Conservation (phyloP, 2,329 filamentous ascomycete species). For the Allantophomopsis cytisporea region DNA sequence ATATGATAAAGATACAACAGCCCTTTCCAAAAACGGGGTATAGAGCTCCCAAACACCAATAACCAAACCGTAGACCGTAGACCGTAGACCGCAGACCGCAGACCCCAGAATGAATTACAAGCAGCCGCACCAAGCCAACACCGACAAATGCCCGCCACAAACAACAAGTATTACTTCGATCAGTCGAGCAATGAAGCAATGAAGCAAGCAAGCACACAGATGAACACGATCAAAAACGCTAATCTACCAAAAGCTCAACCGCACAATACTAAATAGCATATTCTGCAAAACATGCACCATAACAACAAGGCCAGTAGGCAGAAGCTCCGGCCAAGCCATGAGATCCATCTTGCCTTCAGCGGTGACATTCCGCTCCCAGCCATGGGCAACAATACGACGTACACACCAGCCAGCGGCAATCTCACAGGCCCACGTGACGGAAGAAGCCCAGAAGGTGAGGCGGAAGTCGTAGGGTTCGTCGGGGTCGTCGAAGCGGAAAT, state of each 20-base stretch:
- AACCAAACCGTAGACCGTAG: too few species aligned
- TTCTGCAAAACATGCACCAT: conserved; percentile 58
- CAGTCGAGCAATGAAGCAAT: too few species aligned
- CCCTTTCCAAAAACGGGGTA: too few species aligned
- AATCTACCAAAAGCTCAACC: conserved; percentile 36
- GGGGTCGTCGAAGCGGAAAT: conserved; percentile 47
- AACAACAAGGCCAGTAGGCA: conserved; percentile 52
- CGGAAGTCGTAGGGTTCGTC: conserved; percentile 41
- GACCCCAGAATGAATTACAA: too few species aligned
- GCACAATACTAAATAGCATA: conserved; percentile 58
- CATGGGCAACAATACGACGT: conserved; percentile 39
- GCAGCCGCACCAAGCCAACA: too few species aligned
- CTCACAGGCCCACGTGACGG: conserved; percentile 55
- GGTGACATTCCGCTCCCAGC: conserved; percentile 48
- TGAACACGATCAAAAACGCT: too few species aligned
- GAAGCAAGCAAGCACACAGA: too few species aligned
- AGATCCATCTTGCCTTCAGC: conserved; percentile 51
- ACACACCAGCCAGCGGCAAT: conserved; percentile 47
- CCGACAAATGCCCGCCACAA: too few species aligned
- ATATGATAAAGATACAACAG: too few species aligned
- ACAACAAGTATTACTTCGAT: too few species aligned
- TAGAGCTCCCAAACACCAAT: too few species aligned
- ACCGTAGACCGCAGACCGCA: too few species aligned
- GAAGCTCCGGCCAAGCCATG: conserved; percentile 50
- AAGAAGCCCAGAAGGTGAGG: conserved; percentile 48